Evolutionary conservation across 768 basidiomycete species (phyloP), one percentile per base, ranked within the genome.

Genomic region (Amanita fuliginea): DNA sequence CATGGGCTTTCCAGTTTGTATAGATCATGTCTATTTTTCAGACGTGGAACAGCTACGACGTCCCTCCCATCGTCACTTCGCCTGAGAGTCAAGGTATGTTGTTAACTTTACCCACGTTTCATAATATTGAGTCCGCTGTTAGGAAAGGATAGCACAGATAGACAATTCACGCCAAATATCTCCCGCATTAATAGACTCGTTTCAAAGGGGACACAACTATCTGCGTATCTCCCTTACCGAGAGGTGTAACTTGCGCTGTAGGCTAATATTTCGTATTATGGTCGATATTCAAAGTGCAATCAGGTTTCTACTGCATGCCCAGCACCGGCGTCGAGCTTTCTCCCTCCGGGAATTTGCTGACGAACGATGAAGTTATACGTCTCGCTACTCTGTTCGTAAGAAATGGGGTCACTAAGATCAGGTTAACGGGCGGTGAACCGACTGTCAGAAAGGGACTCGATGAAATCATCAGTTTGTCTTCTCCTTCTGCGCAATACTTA

Each of bases 281-380:
- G n/a, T 41, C 16, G 39, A 40, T 37, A 37, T 19, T 18, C 35
- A 35, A 33, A 22, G 30, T 53, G 56, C 55, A 9, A 42, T 56
- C 54, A 93, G 87, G 89, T 56, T 90, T 90, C 57, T 94, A 94
- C 61, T 93, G 89, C 59, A 94, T 93, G 90, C 90, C 89, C 2
- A 77, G 73, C 46, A 80, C 85, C 59, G 88, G 89, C 28, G 67
- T 92, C 4, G 76, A 83, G 46, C 72, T 92, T 22, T 82, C 86
- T 10, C 90, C 88, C 2, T 67, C 68, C 30, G 69, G 70, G 8
- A 73, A 85, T 51, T 73, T 90, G 51, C 72, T 94, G 34, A 80
- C 84, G 0, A 81, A 90, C 54, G 75, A 80, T 45, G 89, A 94
- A 60, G 66, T 93, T 24, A 61, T 86, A 36, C 78, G 83, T 42